Evolutionary conservation across 306 rosid genomes (phyloP).

Genomic region (Leucaena leucocephala): DNA sequence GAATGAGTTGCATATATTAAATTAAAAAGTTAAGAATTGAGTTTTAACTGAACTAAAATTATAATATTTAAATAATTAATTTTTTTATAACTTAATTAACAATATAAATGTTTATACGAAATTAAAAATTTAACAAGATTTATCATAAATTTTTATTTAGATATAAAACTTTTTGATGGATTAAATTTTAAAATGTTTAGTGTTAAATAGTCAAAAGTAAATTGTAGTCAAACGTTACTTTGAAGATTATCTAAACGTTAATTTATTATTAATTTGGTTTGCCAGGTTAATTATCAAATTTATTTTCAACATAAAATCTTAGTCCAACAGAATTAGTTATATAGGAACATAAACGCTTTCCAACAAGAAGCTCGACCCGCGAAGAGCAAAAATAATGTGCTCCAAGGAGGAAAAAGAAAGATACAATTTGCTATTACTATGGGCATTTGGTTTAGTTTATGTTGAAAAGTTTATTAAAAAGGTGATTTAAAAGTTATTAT

Average conservation of each 20-base stretch:
- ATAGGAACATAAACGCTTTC: background rate
- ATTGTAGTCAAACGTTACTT: too few relatives aligned
- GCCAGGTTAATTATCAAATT: background rate
- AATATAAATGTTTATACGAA: too few relatives aligned
- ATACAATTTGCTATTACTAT: background rate
- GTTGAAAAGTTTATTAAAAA: too few relatives aligned
- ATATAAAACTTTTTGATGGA: background rate
- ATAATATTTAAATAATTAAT: too few relatives aligned
- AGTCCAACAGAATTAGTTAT: background rate
- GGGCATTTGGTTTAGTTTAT: too few relatives aligned
- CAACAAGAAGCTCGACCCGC: background rate
- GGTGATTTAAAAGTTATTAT: too few relatives aligned
- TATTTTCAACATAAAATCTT: background rate
- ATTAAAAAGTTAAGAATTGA: too few relatives aligned
- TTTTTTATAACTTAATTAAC: background rate
- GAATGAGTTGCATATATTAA: too few relatives aligned
- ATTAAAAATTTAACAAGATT: too few relatives aligned
- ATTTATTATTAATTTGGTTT: background rate
- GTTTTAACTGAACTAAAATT: too few relatives aligned
- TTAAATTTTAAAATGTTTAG: too few relatives aligned
- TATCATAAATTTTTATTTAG: background rate
- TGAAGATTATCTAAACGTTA: too few relatives aligned
- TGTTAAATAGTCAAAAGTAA: background rate
- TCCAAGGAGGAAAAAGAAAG: background rate
- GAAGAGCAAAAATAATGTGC: background rate